Percentiles rank a stretch among this genome's conserved stretches.
These are phyloP conservation scores for Daldinia loculata DNA, from an alignment of 495 filamentous ascomycete species.

Conservation along the genomic window DNA sequence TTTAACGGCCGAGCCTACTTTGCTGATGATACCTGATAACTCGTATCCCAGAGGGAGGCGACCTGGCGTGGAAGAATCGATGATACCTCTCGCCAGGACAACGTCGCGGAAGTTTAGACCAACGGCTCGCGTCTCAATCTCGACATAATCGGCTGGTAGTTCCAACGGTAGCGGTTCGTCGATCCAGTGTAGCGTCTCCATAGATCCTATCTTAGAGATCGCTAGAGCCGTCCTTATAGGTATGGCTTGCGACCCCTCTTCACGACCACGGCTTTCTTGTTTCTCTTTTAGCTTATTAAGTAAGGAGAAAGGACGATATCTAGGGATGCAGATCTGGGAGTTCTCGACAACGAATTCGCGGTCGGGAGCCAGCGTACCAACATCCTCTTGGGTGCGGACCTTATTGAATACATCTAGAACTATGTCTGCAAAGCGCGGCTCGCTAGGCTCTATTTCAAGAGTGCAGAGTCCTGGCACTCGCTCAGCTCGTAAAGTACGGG, in stretches of 20 bases:
- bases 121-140: constrained; percentile 54
- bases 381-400: constrained; percentile 20
- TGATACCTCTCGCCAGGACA: constrained; percentile 46
- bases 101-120: constrained; percentile 54
- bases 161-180: constrained; percentile 5
- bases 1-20: background rate
- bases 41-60: constrained; percentile 50
- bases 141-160: constrained; percentile 38
- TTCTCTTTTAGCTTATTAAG: constrained; percentile 12
- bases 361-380: constrained; percentile 38
- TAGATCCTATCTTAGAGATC: background rate
- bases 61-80: constrained; percentile 29
- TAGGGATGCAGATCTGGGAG: constrained; percentile 27
- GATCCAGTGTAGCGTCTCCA: background rate
- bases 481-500: constrained; percentile 40
- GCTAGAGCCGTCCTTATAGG: background rate
- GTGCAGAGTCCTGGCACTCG: constrained; percentile 28
- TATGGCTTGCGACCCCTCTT: background rate
- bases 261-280: constrained; percentile 3
- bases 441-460: background rate
- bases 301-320: constrained; percentile 38
- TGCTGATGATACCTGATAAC: constrained; percentile 9
- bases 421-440: background rate
- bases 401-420: background rate
- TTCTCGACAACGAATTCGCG: constrained; percentile 43